These are phyloP conservation scores for Trametes elegans DNA, from an alignment of 768 basidiomycete species.

Conservation along the genomic window DNA sequence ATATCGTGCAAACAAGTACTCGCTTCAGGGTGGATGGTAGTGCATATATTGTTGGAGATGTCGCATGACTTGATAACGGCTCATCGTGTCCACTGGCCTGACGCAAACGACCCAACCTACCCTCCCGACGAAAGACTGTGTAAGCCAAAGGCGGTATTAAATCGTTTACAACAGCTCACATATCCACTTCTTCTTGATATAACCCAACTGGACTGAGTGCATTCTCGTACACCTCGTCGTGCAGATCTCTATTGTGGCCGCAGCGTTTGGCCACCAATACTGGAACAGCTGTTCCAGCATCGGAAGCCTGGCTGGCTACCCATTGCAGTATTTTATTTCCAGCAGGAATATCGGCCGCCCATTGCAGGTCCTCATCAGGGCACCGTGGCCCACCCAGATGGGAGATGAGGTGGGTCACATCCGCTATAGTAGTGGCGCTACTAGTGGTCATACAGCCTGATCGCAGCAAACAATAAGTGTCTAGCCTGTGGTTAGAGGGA, in stretches of 20 bases:
- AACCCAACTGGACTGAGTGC: conserved; percentile 32
- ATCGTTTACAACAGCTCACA: conserved; percentile 25
- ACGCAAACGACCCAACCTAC: not conserved
- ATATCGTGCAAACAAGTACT: not conserved
- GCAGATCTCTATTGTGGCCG: not conserved
- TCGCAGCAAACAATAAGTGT: no score
- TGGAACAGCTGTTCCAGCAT: not conserved
- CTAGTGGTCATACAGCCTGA: no score
- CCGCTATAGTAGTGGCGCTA: no score
- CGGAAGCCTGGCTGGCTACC: conserved; percentile 31
- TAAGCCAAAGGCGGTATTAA: not conserved
- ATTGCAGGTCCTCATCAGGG: conserved; percentile 31
- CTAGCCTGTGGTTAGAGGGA: no score
- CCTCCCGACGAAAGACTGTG: not conserved
- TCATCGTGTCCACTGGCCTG: no score
- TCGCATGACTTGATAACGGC: not conserved
- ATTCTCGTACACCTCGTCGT: conserved; percentile 8
- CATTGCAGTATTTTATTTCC: conserved; percentile 34
- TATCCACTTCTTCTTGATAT: conserved; percentile 30
- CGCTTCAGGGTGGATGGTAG: conserved; percentile 5
- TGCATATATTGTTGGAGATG: not conserved
- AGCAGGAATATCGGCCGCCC: conserved; percentile 33
- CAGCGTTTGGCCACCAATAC: not conserved
- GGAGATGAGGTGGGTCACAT: not conserved
- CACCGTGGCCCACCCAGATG: conserved; percentile 34